Conservation (phyloP, 2,329 filamentous ascomycete species). For the Paecilomyces formosus region DNA sequence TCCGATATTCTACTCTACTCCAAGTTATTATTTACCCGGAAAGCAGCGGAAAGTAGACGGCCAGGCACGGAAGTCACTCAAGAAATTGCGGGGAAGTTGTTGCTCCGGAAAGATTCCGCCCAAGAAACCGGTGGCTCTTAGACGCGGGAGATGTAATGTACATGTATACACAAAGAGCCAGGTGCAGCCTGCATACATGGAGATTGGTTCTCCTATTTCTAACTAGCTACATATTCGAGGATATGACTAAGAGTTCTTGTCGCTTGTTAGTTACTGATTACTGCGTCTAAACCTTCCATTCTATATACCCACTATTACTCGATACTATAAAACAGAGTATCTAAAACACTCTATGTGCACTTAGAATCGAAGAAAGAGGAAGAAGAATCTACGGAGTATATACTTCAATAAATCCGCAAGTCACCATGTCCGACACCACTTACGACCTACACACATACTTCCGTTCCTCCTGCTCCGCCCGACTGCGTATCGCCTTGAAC, state of each 20-base stretch:
- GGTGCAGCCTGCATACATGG: neutral
- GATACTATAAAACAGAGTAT: neutral
- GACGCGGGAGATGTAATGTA: neutral
- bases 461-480: conserved; percentile 55
- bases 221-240: too few species aligned
- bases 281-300: too few species aligned
- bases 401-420: neutral
- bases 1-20: neutral
- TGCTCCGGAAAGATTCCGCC: neutral
- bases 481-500: conserved; percentile 53
- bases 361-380: neutral
- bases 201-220: neutral
- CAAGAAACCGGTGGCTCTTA: neutral
- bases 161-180: neutral
- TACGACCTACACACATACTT: conserved; percentile 46
- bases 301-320: neutral
- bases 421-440: neutral
- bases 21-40: neutral
- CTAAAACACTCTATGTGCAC: neutral
- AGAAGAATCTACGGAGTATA: too few species aligned
- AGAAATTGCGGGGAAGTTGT: neutral
- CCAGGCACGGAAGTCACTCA: neutral
- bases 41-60: neutral
- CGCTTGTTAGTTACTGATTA: too few species aligned
- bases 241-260: too few species aligned